These are phyloP conservation scores for Hymenoscyphus scutula DNA, from an alignment of 2,329 filamentous ascomycete genomes.

Conservation along the genomic window DNA sequence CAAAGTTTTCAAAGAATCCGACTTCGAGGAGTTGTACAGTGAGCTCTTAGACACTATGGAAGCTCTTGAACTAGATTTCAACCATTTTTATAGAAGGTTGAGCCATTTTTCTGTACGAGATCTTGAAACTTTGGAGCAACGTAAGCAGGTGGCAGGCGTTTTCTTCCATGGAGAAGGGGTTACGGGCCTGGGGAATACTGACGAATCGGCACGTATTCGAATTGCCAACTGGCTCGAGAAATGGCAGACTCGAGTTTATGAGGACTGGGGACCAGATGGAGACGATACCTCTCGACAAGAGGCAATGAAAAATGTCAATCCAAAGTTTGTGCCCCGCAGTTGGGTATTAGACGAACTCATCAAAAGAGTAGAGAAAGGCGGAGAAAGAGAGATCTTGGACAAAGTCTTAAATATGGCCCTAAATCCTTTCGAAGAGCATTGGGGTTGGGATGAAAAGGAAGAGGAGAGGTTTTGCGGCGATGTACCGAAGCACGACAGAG, in stretches of 20 bases:
- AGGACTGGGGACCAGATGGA: slow-evolving; percentile 68
- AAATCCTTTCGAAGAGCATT: slow-evolving; percentile 78
- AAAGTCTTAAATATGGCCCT: slow-evolving; percentile 80
- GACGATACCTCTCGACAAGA: slow-evolving; percentile 61
- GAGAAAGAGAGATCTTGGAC: slow-evolving; percentile 74
- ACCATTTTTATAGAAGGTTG: slow-evolving; percentile 86
- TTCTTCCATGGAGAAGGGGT: slow-evolving; percentile 82
- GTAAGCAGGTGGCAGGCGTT: slow-evolving; percentile 61
- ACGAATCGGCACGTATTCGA: slow-evolving; percentile 62
- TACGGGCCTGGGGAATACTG: slow-evolving; percentile 53
- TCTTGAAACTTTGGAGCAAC: slow-evolving; percentile 60
- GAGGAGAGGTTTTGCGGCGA: slow-evolving; percentile 83
- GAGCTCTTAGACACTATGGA: slow-evolving; percentile 79
- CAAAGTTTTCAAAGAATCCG: slow-evolving; percentile 62
- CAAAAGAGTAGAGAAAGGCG: slow-evolving; percentile 77
- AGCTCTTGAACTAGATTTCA: slow-evolving; percentile 82
- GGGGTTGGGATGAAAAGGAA: slow-evolving; percentile 68
- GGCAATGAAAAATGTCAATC: slow-evolving; percentile 84
- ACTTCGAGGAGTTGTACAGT: slow-evolving; percentile 82
- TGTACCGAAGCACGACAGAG: slow-evolving; percentile 72
- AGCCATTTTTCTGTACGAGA: slow-evolving; percentile 61
- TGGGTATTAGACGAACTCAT: slow-evolving; percentile 97
- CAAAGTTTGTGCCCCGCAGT: slow-evolving; percentile 84
- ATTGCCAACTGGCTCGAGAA: slow-evolving; percentile 78
- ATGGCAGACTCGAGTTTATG: slow-evolving; percentile 69